These are phyloP conservation scores for Trichoderma brevicompactum DNA, from an alignment of 2,329 filamentous ascomycete genomes.

Conservation along the genomic window DNA sequence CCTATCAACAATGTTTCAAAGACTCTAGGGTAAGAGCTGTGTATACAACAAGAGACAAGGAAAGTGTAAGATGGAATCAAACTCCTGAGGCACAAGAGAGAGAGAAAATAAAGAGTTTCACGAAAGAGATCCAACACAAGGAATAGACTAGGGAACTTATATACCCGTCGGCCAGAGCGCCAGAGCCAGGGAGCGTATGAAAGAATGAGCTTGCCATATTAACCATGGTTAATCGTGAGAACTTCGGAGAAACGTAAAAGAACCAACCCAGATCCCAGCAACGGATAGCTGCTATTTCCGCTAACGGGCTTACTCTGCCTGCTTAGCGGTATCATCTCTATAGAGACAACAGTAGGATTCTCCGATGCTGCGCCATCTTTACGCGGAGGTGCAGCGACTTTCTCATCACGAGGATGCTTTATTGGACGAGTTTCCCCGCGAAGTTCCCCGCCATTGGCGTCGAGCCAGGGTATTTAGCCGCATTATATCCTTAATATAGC, in stretches of 20 bases:
- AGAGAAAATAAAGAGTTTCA: not conserved
- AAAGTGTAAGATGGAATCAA: not conserved
- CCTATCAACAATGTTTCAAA: not conserved
- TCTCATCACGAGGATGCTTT: constrained; percentile 17
- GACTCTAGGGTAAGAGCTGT: not conserved
- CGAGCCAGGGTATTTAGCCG: not conserved
- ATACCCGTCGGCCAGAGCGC: not conserved
- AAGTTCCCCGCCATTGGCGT: constrained; percentile 16
- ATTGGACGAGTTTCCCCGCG: constrained; percentile 23
- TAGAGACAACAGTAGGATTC: constrained; percentile 13
- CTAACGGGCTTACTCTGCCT: constrained; percentile 20
- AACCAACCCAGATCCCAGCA: constrained; percentile 8
- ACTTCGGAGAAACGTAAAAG: constrained; percentile 17
- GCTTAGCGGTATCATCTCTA: constrained; percentile 5
- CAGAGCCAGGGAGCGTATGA: too few species aligned
- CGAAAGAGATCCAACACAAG: not conserved
- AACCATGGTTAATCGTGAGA: not conserved
- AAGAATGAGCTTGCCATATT: not conserved
- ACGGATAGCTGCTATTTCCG: not conserved
- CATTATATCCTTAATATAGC: not conserved
- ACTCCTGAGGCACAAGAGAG: not conserved
- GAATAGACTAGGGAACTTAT: constrained; percentile 11
- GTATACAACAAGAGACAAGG: not conserved
- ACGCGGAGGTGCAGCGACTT: not conserved
- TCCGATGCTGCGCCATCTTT: constrained; percentile 21